Evolutionary conservation across 805 yeast species (phyloP).

Genomic region (Sugiyamaella chiloensis): DNA sequence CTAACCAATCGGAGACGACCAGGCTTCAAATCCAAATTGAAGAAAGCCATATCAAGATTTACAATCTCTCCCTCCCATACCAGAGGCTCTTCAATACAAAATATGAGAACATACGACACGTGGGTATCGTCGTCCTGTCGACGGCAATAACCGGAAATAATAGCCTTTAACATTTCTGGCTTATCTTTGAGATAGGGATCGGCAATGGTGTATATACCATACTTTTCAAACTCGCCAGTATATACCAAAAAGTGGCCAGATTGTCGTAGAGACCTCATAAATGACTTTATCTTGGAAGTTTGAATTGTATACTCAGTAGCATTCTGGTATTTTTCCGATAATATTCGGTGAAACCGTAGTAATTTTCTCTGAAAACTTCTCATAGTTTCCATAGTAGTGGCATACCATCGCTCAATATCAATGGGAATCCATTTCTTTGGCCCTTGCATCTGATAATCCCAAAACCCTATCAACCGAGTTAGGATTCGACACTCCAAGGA

Average conservation of each 20-base stretch:
- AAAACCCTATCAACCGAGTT: conserved; percentile 64
- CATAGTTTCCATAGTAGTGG: conserved; percentile 39
- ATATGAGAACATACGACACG: conserved; percentile 63
- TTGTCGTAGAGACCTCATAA: conserved; percentile 57
- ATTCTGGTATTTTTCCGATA: conserved; percentile 71
- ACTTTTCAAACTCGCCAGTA: conserved; percentile 66
- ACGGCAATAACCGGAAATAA: conserved; percentile 35
- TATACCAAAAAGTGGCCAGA: conserved; percentile 74
- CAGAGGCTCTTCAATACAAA: conserved; percentile 79
- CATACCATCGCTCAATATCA: conserved; percentile 51
- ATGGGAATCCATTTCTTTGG: conserved; percentile 45
- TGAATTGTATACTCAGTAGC: conserved; percentile 46
- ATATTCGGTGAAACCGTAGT: conserved; percentile 66
- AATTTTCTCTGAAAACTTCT: conserved; percentile 69
- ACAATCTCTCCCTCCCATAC: conserved; percentile 86
- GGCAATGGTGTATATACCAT: conserved; percentile 79
- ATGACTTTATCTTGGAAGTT: conserved; percentile 37
- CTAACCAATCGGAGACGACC: conserved; percentile 68
- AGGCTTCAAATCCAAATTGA: conserved; percentile 51
- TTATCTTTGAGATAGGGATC: conserved; percentile 50
- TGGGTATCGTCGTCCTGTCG: conserved; percentile 31
- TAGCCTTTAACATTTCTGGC: conserved; percentile 34
- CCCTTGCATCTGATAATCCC: conserved; percentile 66
- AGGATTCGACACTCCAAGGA: conserved; percentile 63
- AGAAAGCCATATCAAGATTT: conserved; percentile 40